phyloP scores from a whole-genome alignment of 805 yeast genomes.

The Komagataella pseudopastoris region DNA sequence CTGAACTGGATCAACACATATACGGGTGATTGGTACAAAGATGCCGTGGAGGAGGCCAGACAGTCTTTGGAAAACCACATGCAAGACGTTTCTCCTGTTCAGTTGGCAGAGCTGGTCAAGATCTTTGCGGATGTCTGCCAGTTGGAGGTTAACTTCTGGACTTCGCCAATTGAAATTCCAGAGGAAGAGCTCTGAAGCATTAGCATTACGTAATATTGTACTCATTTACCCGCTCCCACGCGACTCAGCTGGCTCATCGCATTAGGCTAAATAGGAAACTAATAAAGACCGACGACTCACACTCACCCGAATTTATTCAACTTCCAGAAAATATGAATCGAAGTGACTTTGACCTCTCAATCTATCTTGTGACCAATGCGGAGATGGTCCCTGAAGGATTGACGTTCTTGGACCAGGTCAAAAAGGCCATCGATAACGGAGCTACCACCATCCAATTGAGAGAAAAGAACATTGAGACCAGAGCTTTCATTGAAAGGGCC shows the following conservation, averaged over 20 bases:
- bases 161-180: background rate
- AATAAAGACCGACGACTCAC: background rate
- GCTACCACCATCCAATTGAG: slow-evolving; percentile 75
- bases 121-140: slow-evolving; percentile 46
- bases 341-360: slow-evolving; percentile 32
- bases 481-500: slow-evolving; percentile 55
- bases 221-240: background rate
- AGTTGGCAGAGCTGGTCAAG: slow-evolving; percentile 36
- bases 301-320: background rate
- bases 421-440: slow-evolving; percentile 52
- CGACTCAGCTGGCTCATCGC: background rate
- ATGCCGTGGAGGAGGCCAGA: slow-evolving; percentile 39
- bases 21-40: slow-evolving; percentile 38
- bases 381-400: slow-evolving; percentile 52
- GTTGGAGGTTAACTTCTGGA: slow-evolving; percentile 61
- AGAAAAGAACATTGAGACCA: slow-evolving; percentile 62
- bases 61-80: slow-evolving; percentile 30
- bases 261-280: background rate
- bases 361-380: slow-evolving; percentile 74
- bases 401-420: slow-evolving; percentile 47
- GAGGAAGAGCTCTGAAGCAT: background rate
- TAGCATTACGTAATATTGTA: background rate
- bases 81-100: slow-evolving; percentile 23
- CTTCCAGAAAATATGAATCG: slow-evolving; percentile 4
- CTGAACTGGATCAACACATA: slow-evolving; percentile 53